Evolutionary conservation across 2,329 filamentous ascomycete genomes (phyloP).

Genomic region (Raffaelea ambrosiae): DNA sequence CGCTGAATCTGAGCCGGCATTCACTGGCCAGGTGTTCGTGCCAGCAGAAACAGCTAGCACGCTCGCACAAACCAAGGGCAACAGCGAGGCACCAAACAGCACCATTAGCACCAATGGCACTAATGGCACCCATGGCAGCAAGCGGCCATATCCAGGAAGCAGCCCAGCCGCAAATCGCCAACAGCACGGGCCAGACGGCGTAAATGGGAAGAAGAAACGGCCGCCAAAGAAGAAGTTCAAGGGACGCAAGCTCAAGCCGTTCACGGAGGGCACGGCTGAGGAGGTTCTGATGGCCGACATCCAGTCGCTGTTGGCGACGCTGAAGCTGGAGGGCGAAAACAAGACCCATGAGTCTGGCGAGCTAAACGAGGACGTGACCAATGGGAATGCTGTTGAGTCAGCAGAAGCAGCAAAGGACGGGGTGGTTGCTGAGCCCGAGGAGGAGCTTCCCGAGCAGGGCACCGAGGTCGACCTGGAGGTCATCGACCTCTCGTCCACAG

Average conservation of each 20-base stretch:
- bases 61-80: not conserved
- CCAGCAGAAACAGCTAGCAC: too few relatives aligned
- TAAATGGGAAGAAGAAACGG: conserved; percentile 8
- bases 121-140: not conserved
- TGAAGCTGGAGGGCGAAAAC: conserved; percentile 21
- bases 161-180: conserved; percentile 5
- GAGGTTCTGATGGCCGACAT: conserved; percentile 60
- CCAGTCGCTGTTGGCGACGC: conserved; percentile 39
- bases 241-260: conserved; percentile 44
- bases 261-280: conserved; percentile 54
- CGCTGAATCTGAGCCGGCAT: too few relatives aligned
- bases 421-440: conserved; percentile 8
- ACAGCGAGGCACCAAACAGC: not conserved
- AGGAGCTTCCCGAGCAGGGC: conserved; percentile 53
- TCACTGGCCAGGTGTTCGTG: too few relatives aligned
- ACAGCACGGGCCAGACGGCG: conserved; percentile 11
- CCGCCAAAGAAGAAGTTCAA: conserved; percentile 39
- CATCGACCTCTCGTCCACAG: conserved; percentile 75
- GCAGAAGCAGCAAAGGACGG: not conserved
- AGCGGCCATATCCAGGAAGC: conserved; percentile 8
- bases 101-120: not conserved
- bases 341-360: conserved; percentile 13
- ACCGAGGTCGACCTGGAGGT: conserved; percentile 79
- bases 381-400: conserved; percentile 13
- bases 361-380: conserved; percentile 3